Percentiles rank a stretch among this genome's conserved stretches.
Evolutionary conservation across 495 filamentous ascomycete genomes (phyloP).

Genomic region (Gamarada debralockiae): DNA sequence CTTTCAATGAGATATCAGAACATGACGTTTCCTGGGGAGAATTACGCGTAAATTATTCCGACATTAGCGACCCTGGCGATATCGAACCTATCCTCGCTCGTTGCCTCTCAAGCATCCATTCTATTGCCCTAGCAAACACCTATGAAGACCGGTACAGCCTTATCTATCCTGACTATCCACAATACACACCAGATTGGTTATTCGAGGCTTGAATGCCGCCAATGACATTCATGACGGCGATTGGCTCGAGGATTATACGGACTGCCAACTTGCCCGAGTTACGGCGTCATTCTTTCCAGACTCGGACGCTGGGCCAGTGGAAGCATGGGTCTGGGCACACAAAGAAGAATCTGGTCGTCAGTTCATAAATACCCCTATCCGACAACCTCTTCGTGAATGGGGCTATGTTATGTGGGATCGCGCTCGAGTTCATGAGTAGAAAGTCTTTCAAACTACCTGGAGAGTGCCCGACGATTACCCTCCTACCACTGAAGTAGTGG

Average conservation of each 20-base stretch:
- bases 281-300: background rate
- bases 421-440: slow-evolving; percentile 8
- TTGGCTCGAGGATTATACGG: background rate
- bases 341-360: background rate
- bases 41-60: slow-evolving; percentile 1
- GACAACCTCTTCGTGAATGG: slow-evolving; percentile 12
- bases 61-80: background rate
- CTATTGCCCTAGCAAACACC: background rate
- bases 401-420: slow-evolving; percentile 24
- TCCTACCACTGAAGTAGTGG: background rate
- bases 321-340: slow-evolving; percentile 6
- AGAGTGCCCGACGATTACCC: background rate
- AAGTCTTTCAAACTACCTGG: background rate
- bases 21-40: slow-evolving; percentile 14
- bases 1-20: slow-evolving; percentile 17
- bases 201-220: background rate
- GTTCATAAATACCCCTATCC: slow-evolving; percentile 2
- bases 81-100: slow-evolving; percentile 1
- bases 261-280: background rate
- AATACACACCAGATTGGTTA: background rate
- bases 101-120: background rate
- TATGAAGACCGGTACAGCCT: slow-evolving; percentile 4
- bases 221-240: background rate
- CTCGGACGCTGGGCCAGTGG: slow-evolving; percentile 1
- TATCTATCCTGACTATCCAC: background rate